Evolutionary conservation across 129 eudicot species (phyloP).

Genomic region (Centella asiatica): DNA sequence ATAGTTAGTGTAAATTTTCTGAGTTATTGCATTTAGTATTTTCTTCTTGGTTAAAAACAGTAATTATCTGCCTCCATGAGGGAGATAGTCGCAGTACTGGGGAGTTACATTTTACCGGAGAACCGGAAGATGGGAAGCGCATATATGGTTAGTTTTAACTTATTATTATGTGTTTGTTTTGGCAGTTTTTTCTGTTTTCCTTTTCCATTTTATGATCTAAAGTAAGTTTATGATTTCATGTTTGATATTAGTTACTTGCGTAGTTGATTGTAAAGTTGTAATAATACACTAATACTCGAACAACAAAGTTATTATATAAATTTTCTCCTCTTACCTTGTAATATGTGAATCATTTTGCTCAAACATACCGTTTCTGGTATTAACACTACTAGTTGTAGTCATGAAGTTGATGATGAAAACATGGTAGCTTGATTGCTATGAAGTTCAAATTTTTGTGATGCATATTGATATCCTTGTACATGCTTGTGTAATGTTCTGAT

Average conservation of each 20-base stretch:
- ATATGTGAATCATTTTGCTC: not conserved
- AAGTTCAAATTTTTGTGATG: not conserved
- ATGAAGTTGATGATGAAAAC: not conserved
- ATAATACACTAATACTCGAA: not conserved
- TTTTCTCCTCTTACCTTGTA: not conserved
- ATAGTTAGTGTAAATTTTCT: too few species aligned
- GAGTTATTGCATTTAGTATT: too few species aligned
- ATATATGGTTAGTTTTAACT: slow-evolving; percentile 55
- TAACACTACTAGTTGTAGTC: not conserved
- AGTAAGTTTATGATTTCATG: not conserved
- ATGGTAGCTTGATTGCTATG: not conserved
- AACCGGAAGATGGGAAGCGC: slow-evolving; percentile 97
- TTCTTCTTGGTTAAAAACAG: too few species aligned
- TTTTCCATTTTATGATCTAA: not conserved
- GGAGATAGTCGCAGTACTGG: slow-evolving; percentile 75
- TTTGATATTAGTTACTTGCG: too few species aligned
- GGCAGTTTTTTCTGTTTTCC: not conserved
- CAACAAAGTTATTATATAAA: not conserved
- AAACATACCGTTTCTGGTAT: not conserved
- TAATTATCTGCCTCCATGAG: too few species aligned
- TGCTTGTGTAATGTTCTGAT: not conserved
- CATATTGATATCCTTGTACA: not conserved
- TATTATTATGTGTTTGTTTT: not conserved
- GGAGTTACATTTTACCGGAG: slow-evolving; percentile 93
- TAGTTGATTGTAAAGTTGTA: too few species aligned